Evolutionary conservation across 495 filamentous ascomycete genomes (phyloP).

Genomic region (Daldinia decipiens): DNA sequence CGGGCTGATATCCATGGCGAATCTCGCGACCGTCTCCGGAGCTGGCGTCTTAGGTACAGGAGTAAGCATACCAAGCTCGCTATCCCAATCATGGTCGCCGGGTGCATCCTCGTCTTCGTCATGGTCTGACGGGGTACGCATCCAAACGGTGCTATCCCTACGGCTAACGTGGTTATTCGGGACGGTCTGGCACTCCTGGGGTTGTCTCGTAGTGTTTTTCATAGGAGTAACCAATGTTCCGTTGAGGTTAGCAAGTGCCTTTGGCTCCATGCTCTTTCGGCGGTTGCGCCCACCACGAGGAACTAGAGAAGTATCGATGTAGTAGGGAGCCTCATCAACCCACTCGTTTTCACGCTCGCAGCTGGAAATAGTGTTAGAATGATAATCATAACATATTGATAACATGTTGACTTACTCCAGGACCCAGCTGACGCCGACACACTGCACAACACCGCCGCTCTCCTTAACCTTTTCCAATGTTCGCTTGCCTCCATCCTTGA

Average conservation of each 20-base stretch:
- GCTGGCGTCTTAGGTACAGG: conserved; percentile 66
- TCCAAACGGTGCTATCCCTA: conserved; percentile 62
- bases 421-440: conserved; percentile 89
- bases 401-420: conserved; percentile 71
- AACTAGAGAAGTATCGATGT: conserved; percentile 73
- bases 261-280: conserved; percentile 92
- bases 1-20: conserved; percentile 54
- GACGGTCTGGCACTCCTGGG: conserved; percentile 55
- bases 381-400: conserved; percentile 2
- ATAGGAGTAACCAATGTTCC: conserved; percentile 66
- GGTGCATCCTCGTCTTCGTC: conserved; percentile 56
- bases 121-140: conserved; percentile 55
- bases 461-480: conserved; percentile 88
- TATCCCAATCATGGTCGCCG: conserved; percentile 51
- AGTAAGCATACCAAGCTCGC: conserved; percentile 51
- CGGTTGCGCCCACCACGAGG: conserved; percentile 81
- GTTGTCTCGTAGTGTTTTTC: conserved; percentile 43
- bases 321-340: conserved; percentile 75
- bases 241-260: conserved; percentile 76
- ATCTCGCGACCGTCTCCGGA: conserved; percentile 57
- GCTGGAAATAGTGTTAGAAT: conserved; percentile 54
- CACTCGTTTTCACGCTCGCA: conserved; percentile 84
- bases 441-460: conserved; percentile 77
- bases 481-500: conserved; percentile 88
- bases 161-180: conserved; percentile 57